These are phyloP conservation scores for Diphasiastrum complanatum DNA, from an alignment of 83 land plant species.

Conservation along the genomic window DNA sequence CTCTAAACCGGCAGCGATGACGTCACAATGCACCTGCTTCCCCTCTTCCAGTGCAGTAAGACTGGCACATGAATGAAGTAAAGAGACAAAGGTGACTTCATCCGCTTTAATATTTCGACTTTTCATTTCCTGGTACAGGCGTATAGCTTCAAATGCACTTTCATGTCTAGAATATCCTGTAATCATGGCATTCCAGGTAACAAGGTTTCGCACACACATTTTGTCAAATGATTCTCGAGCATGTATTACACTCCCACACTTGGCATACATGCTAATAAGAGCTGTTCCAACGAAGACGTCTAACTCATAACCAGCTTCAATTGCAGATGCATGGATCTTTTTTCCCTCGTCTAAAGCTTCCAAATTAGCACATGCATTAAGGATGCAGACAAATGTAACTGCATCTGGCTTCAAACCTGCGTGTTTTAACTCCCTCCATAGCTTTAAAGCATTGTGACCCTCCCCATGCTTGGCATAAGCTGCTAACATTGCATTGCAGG, in stretches of 20 bases:
- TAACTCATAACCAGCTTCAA: too few relatives aligned
- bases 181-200: too few relatives aligned
- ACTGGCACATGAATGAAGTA: constrained; percentile 37
- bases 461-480: constrained; percentile 5
- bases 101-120: background rate
- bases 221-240: too few relatives aligned
- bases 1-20: constrained; percentile 25
- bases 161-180: too few relatives aligned
- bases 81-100: constrained; percentile 31
- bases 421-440: background rate
- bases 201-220: too few relatives aligned
- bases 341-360: too few relatives aligned
- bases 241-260: too few relatives aligned
- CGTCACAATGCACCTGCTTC: constrained; percentile 34
- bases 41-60: constrained; percentile 34
- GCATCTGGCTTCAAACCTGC: background rate
- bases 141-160: background rate
- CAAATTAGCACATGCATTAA: too few relatives aligned
- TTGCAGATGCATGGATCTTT: too few relatives aligned
- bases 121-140: background rate
- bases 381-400: background rate
- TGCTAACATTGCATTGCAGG: constrained; percentile 3
- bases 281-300: too few relatives aligned
- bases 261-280: too few relatives aligned
- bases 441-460: background rate